Evolutionary conservation across 2,329 filamentous ascomycete genomes (phyloP).

Genomic region (Cephalotrichum gorgonifer): DNA sequence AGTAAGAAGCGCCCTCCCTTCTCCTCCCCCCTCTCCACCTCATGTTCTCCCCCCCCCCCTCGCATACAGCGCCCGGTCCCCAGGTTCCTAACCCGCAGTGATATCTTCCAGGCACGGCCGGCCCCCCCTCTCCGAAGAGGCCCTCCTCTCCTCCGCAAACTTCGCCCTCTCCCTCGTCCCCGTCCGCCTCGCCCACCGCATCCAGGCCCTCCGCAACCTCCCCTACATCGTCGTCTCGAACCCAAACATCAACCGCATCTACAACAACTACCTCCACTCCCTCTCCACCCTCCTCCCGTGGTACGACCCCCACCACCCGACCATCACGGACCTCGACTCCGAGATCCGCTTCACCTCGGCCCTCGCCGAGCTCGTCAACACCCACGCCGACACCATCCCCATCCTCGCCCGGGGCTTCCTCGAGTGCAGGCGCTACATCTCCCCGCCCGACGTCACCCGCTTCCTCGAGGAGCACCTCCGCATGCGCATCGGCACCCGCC

Average conservation of each 20-base stretch:
- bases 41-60: neutral
- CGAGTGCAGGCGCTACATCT: conserved; percentile 87
- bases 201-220: conserved; percentile 84
- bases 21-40: neutral
- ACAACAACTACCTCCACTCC: conserved; percentile 92
- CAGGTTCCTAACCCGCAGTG: neutral
- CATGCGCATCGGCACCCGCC: conserved; percentile 82
- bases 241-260: conserved; percentile 85
- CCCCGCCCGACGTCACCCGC: conserved; percentile 67
- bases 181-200: conserved; percentile 83
- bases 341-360: conserved; percentile 88
- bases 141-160: conserved; percentile 82
- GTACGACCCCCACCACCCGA: conserved; percentile 40
- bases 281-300: conserved; percentile 85
- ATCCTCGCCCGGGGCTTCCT: conserved; percentile 86
- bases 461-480: conserved; percentile 93
- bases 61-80: no score
- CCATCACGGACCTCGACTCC: conserved; percentile 59
- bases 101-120: conserved; percentile 57
- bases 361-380: conserved; percentile 89
- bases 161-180: conserved; percentile 91
- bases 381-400: conserved; percentile 89
- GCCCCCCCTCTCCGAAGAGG: conserved; percentile 70
- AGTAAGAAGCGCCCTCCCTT: conserved; percentile 37
- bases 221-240: conserved; percentile 99